Base-by-base conservation (phyloP, 2,329 filamentous ascomycete genomes). In the Sclerotinia trifoliorum region DNA sequence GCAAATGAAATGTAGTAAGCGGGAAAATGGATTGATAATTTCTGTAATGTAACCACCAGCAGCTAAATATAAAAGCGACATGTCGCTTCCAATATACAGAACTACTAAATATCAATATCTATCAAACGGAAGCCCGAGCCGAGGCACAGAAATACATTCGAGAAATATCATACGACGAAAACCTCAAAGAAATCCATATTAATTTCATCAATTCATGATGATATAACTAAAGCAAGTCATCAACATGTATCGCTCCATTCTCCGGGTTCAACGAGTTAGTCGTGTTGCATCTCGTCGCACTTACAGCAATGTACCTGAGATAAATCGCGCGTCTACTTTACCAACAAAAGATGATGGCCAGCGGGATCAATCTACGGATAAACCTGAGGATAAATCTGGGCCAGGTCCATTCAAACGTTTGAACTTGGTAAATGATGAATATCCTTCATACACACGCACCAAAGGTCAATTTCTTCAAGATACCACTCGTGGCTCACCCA, bases 231-330 rank as follows among this genome's bases (percentile, higher is more conserved):
- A 62, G 13, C 32, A 2, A 26, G 3, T 32, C 13, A 5, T 26
- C 35, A 42, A 5, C 3, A 65, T 65, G 62, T 29, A 65, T 65
- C 35, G 62, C 32, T 55, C 62, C 11, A 56, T 65, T 42, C 24
- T 60, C 24, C 55, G 32, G 3, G 17, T 52, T 4, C 65, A 61
- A 19, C 46, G 44, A 24, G 3, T 61, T 29, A 29, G 29, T 42
- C 65, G 32, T 61, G 24, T 51, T 24, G 19, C 44, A 32, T n/a
- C 42, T 49, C 65, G 65, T 51, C 65, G 65, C 32, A 32, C 15
- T n/a, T 66, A 61, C 35, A 66, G 32, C 17, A 58, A 19, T 52
- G 29, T 17, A 21, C 19, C 35, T 55, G 39, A 65, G 62, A 44
- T n/a, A 56, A 29, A 32, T 24, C 58, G 35, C n/a, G 48, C 21